Evolutionary conservation across 2,329 filamentous ascomycete species (phyloP).

Genomic region (Westerdykella aurantiaca): DNA sequence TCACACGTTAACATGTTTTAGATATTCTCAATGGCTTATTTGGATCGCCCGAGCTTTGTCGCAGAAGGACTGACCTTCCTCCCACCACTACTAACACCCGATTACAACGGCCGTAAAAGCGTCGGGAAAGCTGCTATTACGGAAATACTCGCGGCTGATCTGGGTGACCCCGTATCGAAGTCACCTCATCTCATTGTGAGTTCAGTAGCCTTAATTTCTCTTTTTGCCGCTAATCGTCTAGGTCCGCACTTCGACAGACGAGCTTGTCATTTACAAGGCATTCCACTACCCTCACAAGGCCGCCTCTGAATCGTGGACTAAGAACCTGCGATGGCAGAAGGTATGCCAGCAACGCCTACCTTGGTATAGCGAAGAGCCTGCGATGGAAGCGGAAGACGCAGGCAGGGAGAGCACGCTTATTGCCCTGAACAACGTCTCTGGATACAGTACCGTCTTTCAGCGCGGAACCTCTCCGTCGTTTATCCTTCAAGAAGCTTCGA

Average conservation of each 20-base stretch:
- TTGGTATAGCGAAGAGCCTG: constrained; percentile 47
- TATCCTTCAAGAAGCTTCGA: constrained; percentile 74
- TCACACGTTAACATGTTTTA: constrained; percentile 32
- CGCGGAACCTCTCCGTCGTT: constrained; percentile 75
- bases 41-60: constrained; percentile 65
- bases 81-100: constrained; percentile 67
- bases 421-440: constrained; percentile 60
- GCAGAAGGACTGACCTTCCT: constrained; percentile 73
- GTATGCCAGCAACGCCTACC: constrained; percentile 63
- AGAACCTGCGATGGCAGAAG: constrained; percentile 69
- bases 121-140: constrained; percentile 66
- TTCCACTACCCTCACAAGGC: constrained; percentile 49
- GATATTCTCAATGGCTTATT: constrained; percentile 70
- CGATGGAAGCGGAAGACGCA: constrained; percentile 45
- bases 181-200: constrained; percentile 77
- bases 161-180: constrained; percentile 67
- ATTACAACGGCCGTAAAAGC: constrained; percentile 64
- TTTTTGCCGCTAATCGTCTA: constrained; percentile 30
- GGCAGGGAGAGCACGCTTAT: constrained; percentile 48
- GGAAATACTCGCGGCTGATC: constrained; percentile 76
- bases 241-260: constrained; percentile 73
- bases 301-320: constrained; percentile 44
- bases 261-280: constrained; percentile 83
- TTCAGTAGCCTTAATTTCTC: constrained; percentile 1
- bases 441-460: constrained; percentile 77